Conservation (phyloP, 345 rosid genomes). For the Isatis tinctoria region DNA sequence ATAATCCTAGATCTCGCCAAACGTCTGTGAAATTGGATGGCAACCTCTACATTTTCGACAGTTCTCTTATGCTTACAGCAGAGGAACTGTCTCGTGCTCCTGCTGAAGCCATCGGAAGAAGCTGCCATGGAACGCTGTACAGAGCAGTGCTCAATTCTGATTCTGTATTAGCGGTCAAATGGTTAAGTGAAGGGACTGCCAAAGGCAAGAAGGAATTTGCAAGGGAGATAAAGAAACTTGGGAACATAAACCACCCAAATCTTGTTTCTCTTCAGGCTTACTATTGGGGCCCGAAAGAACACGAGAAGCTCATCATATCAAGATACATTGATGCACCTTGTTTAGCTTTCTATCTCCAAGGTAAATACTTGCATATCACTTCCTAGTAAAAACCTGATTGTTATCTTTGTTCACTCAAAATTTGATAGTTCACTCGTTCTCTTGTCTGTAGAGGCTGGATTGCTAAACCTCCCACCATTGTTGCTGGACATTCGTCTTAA, state of each 20-base stretch:
- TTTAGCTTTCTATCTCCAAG: constrained; percentile 74
- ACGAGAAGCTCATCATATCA: constrained; percentile 77
- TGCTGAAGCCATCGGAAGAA: constrained; percentile 80
- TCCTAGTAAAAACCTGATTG: not conserved
- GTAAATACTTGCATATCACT: constrained; percentile 32
- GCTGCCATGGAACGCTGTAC: constrained; percentile 79
- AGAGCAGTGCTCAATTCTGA: constrained; percentile 72
- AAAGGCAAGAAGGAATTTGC: constrained; percentile 82
- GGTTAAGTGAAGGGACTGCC: constrained; percentile 83
- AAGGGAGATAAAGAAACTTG: constrained; percentile 86
- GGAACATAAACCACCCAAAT: constrained; percentile 77
- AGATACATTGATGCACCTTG: constrained; percentile 57
- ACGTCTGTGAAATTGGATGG: constrained; percentile 76
- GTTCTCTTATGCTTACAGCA: constrained; percentile 56
- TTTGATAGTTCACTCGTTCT: not conserved
- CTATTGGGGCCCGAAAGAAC: constrained; percentile 84
- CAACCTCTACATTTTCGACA: constrained; percentile 65
- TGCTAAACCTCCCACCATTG: constrained; percentile 48
- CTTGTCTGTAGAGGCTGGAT: constrained; percentile 49
- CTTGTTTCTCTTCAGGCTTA: constrained; percentile 78
- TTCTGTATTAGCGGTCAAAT: constrained; percentile 58
- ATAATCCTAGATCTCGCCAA: constrained; percentile 34
- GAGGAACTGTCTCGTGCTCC: constrained; percentile 87
- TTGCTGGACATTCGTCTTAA: constrained; percentile 55
- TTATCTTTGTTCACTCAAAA: not conserved